Base-by-base conservation (phyloP, 495 filamentous ascomycete genomes). In the Neurospora intermedia region DNA sequence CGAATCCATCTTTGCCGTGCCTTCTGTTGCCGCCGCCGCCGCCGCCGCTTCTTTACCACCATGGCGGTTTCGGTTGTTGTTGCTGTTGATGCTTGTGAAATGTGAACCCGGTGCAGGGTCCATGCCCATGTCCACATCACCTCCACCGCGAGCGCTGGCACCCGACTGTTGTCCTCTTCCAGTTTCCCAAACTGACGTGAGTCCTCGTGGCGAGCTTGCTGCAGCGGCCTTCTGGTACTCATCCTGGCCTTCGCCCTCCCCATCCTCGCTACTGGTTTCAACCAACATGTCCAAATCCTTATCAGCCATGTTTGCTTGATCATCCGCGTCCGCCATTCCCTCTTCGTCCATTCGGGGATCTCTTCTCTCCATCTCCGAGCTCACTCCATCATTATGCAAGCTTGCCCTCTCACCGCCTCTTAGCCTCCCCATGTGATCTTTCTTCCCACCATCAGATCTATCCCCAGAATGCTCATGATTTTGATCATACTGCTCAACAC, bases 231-330 rank as follows among this genome's bases (percentile, higher is more conserved):
- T 23, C 46, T 54, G 46, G n/a, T 54, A 54, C 46, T 54, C 46
- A 54, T 54, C 23, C 54, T 35, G 72, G 35, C 75, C 74, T 23
- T 74, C 73, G 48, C 78, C 73, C 39, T 77, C 87, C 38, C 80
- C 78, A 66, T 80, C 80, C 41, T 75, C 78, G 18, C 77, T 75
- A 39, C 73, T 74, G 62, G 80, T 77, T 46, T 86, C 84, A 71
- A 88, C 85, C 39, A 88, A 72, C 87, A 88, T 87, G 71, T 86
- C 85, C 69, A 88, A 74, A 75, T 87, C 86, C 43, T 80, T 80
- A 72, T 87, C 54, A 16, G 1, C 81, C 43, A 84, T 81, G 1
- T 83, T 84, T 6, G 80, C 85, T 42, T 78, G 75, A 20, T 82
- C 83, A 18, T 72, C 76, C 54, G 46, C 46, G 20, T 78, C 78